Percentiles rank a stretch among this genome's conserved stretches.
These are phyloP conservation scores for Penicillium canescens DNA, from an alignment of 495 filamentous ascomycete species.

Conservation along the genomic window DNA sequence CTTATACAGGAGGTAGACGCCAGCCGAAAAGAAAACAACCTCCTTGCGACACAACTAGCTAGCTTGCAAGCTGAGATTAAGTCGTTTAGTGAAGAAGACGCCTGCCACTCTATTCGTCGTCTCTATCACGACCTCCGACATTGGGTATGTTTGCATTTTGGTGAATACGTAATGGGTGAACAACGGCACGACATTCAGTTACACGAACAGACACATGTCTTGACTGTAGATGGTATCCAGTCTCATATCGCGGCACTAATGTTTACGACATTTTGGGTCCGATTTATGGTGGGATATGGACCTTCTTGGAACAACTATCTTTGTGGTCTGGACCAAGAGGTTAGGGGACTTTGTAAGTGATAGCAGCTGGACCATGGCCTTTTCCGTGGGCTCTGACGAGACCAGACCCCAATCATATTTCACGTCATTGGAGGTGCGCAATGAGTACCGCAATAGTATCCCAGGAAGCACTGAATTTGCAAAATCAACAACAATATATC, in stretches of 20 bases:
- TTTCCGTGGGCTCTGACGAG: background rate
- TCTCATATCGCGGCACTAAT: background rate
- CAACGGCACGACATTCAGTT: background rate
- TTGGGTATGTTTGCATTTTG: background rate
- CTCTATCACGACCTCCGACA: conserved; percentile 2
- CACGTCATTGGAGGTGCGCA: conserved; percentile 1
- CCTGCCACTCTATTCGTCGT: background rate
- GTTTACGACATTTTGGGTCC: background rate
- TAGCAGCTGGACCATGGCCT: background rate
- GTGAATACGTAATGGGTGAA: background rate
- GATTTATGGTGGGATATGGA: background rate
- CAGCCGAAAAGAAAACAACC: background rate
- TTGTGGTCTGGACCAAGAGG: background rate
- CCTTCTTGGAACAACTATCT: background rate
- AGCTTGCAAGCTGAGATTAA: background rate
- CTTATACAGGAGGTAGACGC: background rate
- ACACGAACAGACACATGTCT: background rate
- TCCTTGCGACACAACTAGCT: background rate
- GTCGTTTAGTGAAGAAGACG: background rate
- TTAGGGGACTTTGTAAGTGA: background rate
- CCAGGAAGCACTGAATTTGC: background rate
- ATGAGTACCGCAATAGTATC: background rate
- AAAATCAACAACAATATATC: background rate
- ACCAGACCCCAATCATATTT: background rate
- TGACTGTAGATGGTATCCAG: background rate